Evolutionary conservation across 1,284 basidiomycete genomes (phyloP).

Genomic region (Microbotryum scabiosae): DNA sequence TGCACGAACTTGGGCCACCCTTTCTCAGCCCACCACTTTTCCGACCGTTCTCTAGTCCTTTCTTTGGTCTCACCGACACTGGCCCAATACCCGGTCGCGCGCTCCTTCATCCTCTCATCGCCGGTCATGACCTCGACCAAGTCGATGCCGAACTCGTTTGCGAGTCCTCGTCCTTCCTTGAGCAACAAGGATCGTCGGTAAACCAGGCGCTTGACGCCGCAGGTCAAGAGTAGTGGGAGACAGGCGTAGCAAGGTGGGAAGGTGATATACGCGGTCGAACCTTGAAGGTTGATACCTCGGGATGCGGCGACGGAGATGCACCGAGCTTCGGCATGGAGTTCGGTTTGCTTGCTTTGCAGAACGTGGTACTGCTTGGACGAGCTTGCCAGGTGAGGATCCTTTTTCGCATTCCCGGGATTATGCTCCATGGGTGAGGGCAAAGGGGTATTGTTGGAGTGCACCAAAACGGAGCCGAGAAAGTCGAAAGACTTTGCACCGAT

Average conservation of each 20-base stretch:
- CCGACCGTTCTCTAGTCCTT: too few species aligned
- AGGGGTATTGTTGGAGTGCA: conserved; percentile 31
- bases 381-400: neutral
- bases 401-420: neutral
- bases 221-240: conserved; percentile 24
- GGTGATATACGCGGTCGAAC: conserved; percentile 31
- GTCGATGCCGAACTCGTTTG: conserved; percentile 6
- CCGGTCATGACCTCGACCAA: conserved; percentile 10
- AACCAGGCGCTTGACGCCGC: conserved; percentile 24
- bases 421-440: conserved; percentile 5
- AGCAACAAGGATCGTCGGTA: conserved; percentile 14
- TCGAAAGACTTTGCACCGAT: too few species aligned
- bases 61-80: too few species aligned
- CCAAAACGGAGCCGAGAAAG: conserved; percentile 13
- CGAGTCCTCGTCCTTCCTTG: conserved; percentile 7
- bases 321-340: conserved; percentile 33
- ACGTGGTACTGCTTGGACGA: conserved; percentile 4
- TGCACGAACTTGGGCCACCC: too few species aligned
- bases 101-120: too few species aligned
- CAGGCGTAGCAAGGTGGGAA: conserved; percentile 33
- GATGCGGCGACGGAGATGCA: conserved; percentile 28
- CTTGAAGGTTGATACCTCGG: conserved; percentile 11
- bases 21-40: too few species aligned
- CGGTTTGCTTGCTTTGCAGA: conserved; percentile 12
- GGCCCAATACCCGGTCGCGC: too few species aligned